phyloP scores from a whole-genome alignment of 1,139 yeast genomes.

The Geotrichum citri-aurantii region DNA sequence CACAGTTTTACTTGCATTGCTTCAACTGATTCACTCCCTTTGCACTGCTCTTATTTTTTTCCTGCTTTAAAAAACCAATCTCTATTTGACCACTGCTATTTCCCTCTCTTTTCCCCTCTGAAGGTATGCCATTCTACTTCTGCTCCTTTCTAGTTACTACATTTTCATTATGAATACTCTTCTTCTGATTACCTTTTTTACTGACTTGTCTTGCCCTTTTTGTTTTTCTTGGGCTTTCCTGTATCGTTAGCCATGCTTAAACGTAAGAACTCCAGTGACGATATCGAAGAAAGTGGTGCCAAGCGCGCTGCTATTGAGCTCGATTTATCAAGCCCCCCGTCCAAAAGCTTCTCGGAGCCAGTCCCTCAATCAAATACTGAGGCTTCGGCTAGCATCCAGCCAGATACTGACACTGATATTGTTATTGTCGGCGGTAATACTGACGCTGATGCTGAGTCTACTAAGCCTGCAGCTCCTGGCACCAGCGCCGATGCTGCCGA shows the following conservation, averaged over 20 bases:
- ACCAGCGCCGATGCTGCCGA: background rate
- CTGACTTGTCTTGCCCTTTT: background rate
- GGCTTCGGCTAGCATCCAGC: background rate
- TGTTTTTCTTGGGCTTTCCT: background rate
- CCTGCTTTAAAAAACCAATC: background rate
- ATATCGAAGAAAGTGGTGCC: constrained; percentile 36
- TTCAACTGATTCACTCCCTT: background rate
- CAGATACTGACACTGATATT: background rate
- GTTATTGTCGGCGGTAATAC: background rate
- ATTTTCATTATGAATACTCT: background rate
- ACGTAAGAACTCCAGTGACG: constrained; percentile 60
- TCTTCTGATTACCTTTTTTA: background rate
- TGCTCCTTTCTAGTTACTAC: background rate
- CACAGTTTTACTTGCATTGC: background rate
- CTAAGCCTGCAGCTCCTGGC: background rate
- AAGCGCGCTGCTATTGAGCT: constrained; percentile 67
- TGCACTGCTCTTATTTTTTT: background rate
- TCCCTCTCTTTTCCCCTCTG: background rate
- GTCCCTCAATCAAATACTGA: background rate
- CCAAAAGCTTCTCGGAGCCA: background rate
- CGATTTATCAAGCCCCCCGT: background rate
- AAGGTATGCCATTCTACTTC: background rate
- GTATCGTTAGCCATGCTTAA: constrained; percentile 41
- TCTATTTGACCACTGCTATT: background rate
- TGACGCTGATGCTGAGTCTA: background rate